These are phyloP conservation scores for Trichoderma gracile DNA, from an alignment of 2,329 filamentous ascomycete species.

Conservation along the genomic window DNA sequence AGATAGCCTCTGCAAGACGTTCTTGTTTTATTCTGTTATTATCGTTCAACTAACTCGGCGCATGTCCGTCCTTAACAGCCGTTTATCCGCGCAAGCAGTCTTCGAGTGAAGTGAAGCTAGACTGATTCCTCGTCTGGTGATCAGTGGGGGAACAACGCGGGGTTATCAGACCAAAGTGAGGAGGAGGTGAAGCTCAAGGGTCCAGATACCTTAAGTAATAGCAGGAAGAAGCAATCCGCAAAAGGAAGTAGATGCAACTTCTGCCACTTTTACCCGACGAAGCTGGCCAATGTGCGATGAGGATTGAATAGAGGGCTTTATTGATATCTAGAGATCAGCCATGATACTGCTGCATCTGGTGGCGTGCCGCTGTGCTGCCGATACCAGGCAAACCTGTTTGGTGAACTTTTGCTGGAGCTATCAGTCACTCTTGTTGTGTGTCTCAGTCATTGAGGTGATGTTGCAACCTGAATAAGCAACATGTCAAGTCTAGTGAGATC, in stretches of 20 bases:
- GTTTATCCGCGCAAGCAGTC: not conserved
- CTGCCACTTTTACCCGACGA: constrained; percentile 22
- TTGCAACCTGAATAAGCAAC: not conserved
- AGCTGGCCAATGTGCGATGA: not conserved
- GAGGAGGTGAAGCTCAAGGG: not conserved
- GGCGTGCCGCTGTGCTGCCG: constrained; percentile 10
- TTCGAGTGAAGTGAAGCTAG: not conserved
- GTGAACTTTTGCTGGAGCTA: constrained; percentile 19
- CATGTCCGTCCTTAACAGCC: not conserved
- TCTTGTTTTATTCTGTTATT: not conserved
- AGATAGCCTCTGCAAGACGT: not conserved
- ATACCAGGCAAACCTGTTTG: constrained; percentile 10
- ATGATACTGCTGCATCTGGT: not conserved
- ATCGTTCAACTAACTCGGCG: not conserved
- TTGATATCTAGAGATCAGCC: constrained; percentile 8
- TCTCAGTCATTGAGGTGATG: not conserved
- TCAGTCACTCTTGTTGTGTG: not conserved
- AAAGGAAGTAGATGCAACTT: constrained; percentile 1
- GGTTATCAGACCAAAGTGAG: constrained; percentile 1
- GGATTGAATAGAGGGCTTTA: not conserved
- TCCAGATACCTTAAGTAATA: constrained; percentile 8
- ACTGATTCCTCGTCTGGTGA: constrained; percentile 3
- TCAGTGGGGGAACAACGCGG: constrained; percentile 20
- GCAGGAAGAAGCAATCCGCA: not conserved
- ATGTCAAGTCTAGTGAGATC: no score